Conservation (phyloP, 805 yeast genomes). For the Hanseniaspora thailandica region DNA sequence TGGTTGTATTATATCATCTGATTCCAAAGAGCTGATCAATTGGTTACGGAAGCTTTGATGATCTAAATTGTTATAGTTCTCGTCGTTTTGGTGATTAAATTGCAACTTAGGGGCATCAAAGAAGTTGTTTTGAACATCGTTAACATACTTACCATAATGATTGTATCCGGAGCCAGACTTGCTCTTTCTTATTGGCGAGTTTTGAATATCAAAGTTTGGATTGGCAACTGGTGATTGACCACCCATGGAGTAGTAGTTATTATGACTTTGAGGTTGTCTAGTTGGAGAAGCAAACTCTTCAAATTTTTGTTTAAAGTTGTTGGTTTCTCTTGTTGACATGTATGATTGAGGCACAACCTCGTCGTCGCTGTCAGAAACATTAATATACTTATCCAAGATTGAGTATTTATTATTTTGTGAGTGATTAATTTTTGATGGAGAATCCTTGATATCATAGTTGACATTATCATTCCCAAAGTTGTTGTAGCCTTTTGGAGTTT, state of each 20-base stretch:
- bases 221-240: conserved; percentile 9
- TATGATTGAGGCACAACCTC: not conserved
- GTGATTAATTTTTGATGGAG: not conserved
- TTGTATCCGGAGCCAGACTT: not conserved
- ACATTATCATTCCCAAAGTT: not conserved
- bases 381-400: conserved; percentile 5
- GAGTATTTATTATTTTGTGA: not conserved
- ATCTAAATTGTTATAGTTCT: not conserved
- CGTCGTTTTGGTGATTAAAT: not conserved
- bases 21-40: not conserved
- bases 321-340: not conserved
- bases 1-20: not conserved
- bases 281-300: not conserved
- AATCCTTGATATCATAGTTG: not conserved
- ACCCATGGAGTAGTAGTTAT: not conserved
- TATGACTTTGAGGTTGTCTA: conserved; percentile 2
- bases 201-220: not conserved
- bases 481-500: not conserved
- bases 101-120: conserved; percentile 9
- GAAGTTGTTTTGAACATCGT: not conserved
- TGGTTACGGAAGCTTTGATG: not conserved
- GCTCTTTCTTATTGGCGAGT: conserved; percentile 8
- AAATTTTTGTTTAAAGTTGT: not conserved
- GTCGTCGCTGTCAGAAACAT: conserved; percentile 6
- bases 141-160: not conserved